Percentiles rank a stretch among this genome's conserved stretches.
phyloP scores from a whole-genome alignment of 2,329 filamentous ascomycete genomes.

The Amauroascus verrucosus region DNA sequence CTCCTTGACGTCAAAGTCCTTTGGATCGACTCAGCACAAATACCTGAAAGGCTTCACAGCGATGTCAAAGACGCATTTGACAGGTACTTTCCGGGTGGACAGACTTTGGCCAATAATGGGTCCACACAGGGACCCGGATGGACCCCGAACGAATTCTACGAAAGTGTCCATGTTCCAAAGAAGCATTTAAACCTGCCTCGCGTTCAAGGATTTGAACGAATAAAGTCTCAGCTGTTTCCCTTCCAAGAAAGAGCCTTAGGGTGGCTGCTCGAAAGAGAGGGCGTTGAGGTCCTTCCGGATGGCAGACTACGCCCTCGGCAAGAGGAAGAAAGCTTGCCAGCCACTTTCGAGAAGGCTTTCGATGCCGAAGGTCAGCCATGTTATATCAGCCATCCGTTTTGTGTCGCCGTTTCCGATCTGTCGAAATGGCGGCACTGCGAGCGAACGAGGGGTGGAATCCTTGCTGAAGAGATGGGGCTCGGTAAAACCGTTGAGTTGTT shows the following conservation, averaged over 20 bases:
- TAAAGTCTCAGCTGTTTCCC: constrained; percentile 37
- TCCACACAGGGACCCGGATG: neutral
- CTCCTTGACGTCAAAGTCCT: constrained; percentile 25
- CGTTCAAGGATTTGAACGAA: constrained; percentile 26
- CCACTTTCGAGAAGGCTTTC: constrained; percentile 30
- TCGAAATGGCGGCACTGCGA: constrained; percentile 26
- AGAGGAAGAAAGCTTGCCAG: constrained; percentile 21
- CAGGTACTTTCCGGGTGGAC: constrained; percentile 20
- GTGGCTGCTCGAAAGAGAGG: constrained; percentile 40
- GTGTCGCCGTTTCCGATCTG: constrained; percentile 31
- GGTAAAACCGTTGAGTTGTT: constrained; percentile 44
- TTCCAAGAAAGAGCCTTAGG: constrained; percentile 40
- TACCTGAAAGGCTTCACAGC: constrained; percentile 16
- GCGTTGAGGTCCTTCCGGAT: constrained; percentile 26
- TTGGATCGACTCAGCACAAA: constrained; percentile 28
- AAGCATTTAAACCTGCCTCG: constrained; percentile 25
- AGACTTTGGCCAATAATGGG: neutral
- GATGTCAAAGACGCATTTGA: constrained; percentile 21
- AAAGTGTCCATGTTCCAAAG: constrained; percentile 38
- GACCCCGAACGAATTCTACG: constrained; percentile 36
- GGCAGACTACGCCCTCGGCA: constrained; percentile 23
- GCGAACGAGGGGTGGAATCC: constrained; percentile 35
- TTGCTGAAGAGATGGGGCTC: constrained; percentile 44
- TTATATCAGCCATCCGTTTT: constrained; percentile 36
- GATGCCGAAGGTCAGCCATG: constrained; percentile 32